A percentile compares a stretch with the other conserved stretches of the same genome.
phyloP scores from a whole-genome alignment of 352 stramenopile species.

The Phytophthora palmivora region DNA sequence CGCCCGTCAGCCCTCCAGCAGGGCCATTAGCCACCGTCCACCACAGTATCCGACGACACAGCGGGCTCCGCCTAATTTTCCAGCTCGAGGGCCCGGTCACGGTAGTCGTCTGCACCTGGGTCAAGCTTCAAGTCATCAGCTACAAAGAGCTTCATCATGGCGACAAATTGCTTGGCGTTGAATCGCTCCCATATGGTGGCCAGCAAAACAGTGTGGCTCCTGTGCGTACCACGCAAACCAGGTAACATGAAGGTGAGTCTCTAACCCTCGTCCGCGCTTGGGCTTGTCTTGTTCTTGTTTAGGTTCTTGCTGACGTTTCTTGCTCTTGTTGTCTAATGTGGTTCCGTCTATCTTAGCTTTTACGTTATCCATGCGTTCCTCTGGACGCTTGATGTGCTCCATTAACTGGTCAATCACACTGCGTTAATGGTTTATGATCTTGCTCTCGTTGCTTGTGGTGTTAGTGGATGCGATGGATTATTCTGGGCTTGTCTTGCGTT shows the following conservation, averaged over 20 bases:
- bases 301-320: no score
- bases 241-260: conserved; percentile 6
- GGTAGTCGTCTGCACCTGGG: not conserved
- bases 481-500: no score
- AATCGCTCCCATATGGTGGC: conserved; percentile 14
- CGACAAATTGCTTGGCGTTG: conserved; percentile 18
- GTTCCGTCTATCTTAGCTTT: conserved; percentile 2
- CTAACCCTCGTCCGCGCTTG: not conserved
- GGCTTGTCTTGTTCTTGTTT: conserved; percentile 15
- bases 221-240: conserved; percentile 29
- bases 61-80: conserved; percentile 2
- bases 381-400: no score
- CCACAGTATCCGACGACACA: not conserved
- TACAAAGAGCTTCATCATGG: conserved; percentile 27
- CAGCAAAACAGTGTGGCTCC: not conserved
- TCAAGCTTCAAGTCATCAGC: conserved; percentile 11
- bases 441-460: no score
- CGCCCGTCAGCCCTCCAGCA: no score
- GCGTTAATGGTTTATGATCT: no score
- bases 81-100: conserved; percentile 6
- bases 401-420: no score
- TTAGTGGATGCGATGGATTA: no score
- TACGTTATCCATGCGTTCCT: conserved; percentile 8
- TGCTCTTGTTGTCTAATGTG: not conserved
- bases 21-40: not conserved